Percentiles rank a stretch among this genome's conserved stretches.
Conservation (phyloP, 2,329 filamentous ascomycete genomes). For the Pestalotiopsis sp. region DNA sequence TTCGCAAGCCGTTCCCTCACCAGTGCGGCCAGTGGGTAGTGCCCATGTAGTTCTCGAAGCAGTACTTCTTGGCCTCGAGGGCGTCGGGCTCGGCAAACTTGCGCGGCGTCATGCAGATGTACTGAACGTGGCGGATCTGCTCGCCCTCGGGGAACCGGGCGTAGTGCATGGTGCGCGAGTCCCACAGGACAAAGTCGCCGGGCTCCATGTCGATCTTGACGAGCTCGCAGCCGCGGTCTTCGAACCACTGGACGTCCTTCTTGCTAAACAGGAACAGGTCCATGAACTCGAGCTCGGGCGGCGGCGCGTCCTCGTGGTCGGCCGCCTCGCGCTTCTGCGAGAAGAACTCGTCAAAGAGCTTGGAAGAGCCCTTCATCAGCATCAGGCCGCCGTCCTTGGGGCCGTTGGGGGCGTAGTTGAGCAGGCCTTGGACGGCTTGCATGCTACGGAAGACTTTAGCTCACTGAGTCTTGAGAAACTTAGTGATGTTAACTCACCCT, state of each 20-base stretch:
- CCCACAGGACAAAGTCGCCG: conserved; percentile 48
- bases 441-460: conserved; percentile 19
- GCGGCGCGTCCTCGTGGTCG: conserved; percentile 35
- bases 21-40: conserved; percentile 42
- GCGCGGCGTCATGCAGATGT: conserved; percentile 39
- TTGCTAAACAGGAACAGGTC: conserved; percentile 46
- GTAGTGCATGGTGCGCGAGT: conserved; percentile 50
- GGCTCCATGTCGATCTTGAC: conserved; percentile 43
- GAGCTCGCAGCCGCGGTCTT: conserved; percentile 38
- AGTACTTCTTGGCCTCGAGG: conserved; percentile 34
- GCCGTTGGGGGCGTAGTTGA: conserved; percentile 47
- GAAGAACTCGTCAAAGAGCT: conserved; percentile 48
- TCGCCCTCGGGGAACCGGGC: conserved; percentile 36
- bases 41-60: conserved; percentile 35
- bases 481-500: conserved; percentile 28
- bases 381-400: conserved; percentile 50
- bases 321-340: conserved; percentile 43
- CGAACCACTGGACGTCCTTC: conserved; percentile 46
- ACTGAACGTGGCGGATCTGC: conserved; percentile 38
- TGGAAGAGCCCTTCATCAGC: conserved; percentile 43
- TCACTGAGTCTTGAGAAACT: background rate
- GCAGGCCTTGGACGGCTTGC: conserved; percentile 43
- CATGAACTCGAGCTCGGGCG: conserved; percentile 34
- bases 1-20: background rate
- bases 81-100: conserved; percentile 36